These are phyloP conservation scores for Nitzschia sp. DNA, from an alignment of 108 stramenopile species.

Conservation along the genomic window DNA sequence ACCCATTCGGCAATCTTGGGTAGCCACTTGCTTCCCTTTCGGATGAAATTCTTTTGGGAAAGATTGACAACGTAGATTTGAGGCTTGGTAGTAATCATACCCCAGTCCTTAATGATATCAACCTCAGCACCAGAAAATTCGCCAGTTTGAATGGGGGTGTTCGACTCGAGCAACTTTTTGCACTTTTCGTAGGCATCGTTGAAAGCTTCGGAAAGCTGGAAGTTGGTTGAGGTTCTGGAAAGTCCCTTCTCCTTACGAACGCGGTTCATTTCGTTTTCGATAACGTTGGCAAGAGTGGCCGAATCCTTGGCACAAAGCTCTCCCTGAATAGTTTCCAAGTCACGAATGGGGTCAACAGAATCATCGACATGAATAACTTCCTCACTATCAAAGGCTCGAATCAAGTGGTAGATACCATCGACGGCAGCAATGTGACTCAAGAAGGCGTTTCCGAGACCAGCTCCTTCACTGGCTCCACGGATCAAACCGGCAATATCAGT, in stretches of 20 bases:
- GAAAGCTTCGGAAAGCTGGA: conserved; percentile 70
- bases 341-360: conserved; percentile 97
- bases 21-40: conserved; percentile 94
- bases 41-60: conserved; percentile 91
- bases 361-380: conserved; percentile 99
- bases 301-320: conserved; percentile 96
- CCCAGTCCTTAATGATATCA: conserved; percentile 84
- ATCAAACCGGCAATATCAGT: conserved; percentile 99
- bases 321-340: conserved; percentile 96
- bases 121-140: conserved; percentile 85
- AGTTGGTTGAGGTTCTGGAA: conserved; percentile 55
- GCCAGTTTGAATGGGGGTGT: conserved; percentile 84
- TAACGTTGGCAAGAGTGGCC: conserved; percentile 57
- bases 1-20: conserved; percentile 96
- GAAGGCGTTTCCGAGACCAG: conserved; percentile 99
- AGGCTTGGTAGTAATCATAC: conserved; percentile 96
- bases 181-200: conserved; percentile 75
- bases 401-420: conserved; percentile 96
- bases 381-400: conserved; percentile 95
- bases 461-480: conserved; percentile 96
- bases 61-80: conserved; percentile 98
- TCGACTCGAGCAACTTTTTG: conserved; percentile 68
- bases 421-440: conserved; percentile 96
- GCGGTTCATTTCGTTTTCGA: conserved; percentile 73
- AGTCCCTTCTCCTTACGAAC: conserved; percentile 87